Evolutionary conservation across 805 yeast species (phyloP), one percentile per base, ranked within the genome.

Genomic region (Hanseniaspora thailandica): DNA sequence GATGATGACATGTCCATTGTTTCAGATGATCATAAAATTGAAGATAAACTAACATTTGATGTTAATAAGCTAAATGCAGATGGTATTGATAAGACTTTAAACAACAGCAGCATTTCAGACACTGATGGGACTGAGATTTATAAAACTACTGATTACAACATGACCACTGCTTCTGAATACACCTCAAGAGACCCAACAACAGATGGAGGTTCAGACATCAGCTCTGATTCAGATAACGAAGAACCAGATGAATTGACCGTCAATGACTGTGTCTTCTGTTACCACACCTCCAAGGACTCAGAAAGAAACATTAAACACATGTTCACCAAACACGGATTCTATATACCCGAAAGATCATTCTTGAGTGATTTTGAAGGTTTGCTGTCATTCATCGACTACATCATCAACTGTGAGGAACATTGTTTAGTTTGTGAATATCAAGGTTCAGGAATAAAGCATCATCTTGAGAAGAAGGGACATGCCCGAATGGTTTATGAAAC

Each of bases 381-480:
- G 39, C 66, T 93, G n/a, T 65, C 69, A 1, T 86, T 85, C 62
- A 67, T 93, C 55, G 86, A 84, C 41, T 93, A 87, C 58, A 82
- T 84, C 60, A 78, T 90, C 52, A 84, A 89, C 9, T 74, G 81
- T 43, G 96, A 96, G 38, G 82, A 86, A 59, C 77, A 83, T 58
- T 93, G 98, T 65, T 67, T 90, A 45, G 76, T 79, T 52, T 93
- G 99, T 66, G 72, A 73, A 31, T 93, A 81, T 64, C 84, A 85
- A 66, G 97, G 97, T n/a, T 94, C 86, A 62, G 84, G 95, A 56
- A 88, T 86, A 10, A 81, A 96, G 59, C 93, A 86, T 41, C 99
- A 93, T 66, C 82, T 87, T 84, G 61, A 73, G 4, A 76, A 84
- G 8, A 93, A 93, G 67, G 80, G 87, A 55, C 99, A 93, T 66